Evolutionary conservation across 2,329 filamentous ascomycete genomes (phyloP), one percentile per base, ranked within the genome.

Genomic region (Grosmannia clavigera): DNA sequence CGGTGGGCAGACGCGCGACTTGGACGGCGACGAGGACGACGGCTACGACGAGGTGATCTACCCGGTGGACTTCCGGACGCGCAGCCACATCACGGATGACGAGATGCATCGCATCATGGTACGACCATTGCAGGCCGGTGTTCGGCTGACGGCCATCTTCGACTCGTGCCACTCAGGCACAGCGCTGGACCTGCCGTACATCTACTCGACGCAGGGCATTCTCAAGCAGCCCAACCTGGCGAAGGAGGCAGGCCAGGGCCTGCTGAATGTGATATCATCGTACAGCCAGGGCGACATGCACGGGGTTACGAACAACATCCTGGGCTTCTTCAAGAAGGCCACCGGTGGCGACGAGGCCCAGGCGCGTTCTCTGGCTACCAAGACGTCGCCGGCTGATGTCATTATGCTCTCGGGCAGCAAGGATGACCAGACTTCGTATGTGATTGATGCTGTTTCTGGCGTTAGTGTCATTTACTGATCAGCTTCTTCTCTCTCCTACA

Each of bases 331-430:
- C 76, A 96, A 95, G 78, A 95, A 94, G 73, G 91, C 90, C 12
- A 87, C 88, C 19, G 83, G 77, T 59, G 92, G 92, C 66, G 81
- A 94, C 61, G 85, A 90, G n/a, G 86, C 86, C 7, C 87, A 92
- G 72, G 82, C 91, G 74, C 86, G 86, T 69, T 85, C 91, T 57
- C 75, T 92, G 65, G 81, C 87, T 65, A 96, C 92, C 51, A 96
- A 96, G 79, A 96, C 92, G 12, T 94, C 88, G 55, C 88, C 92
- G 1, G 94, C 94, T 53, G 94, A 97, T 72, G 92, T 99, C 53
- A 82, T 97, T 70, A 96, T 97, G 90, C 94, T 92, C 84, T 95
- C 90, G 59, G 94, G 94, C 60, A 95, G 90, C 77, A 97, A 97
- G 73, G 94, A 97, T 70, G 85, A 88, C 66, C 94, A 99, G 75